Evolutionary conservation across 1,284 basidiomycete species (phyloP).

Genomic region (Peniophora sp.): DNA sequence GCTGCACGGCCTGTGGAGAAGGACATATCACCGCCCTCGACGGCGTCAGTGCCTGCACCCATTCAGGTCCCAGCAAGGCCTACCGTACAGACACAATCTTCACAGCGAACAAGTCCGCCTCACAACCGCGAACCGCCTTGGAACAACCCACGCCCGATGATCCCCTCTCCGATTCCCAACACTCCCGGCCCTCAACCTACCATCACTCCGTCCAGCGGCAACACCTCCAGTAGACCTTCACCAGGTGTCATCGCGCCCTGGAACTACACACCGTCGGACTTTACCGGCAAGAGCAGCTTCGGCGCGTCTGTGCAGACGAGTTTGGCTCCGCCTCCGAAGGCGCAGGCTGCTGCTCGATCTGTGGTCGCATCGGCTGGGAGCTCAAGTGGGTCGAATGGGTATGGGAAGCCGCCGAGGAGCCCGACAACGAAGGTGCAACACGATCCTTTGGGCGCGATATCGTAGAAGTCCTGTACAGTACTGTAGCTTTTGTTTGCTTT

Average conservation of each 20-base stretch:
- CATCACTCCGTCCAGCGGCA: slow-evolving; percentile 12
- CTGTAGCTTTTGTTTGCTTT: too few relatives aligned
- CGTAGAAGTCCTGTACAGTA: slow-evolving; percentile 3
- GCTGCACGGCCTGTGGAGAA: not conserved
- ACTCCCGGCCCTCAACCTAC: slow-evolving; percentile 6
- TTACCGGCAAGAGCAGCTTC: slow-evolving; percentile 25
- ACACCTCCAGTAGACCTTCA: slow-evolving; percentile 12
- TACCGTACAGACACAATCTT: not conserved
- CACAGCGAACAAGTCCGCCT: slow-evolving; percentile 1
- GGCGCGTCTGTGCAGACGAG: slow-evolving; percentile 11
- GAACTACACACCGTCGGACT: slow-evolving; percentile 47
- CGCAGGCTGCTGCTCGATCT: slow-evolving; percentile 9
- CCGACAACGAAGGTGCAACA: slow-evolving; percentile 21
- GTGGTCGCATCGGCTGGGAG: too few relatives aligned
- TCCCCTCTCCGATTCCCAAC: not conserved
- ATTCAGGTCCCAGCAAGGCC: not conserved
- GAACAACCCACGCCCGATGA: not conserved
- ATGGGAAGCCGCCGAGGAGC: too few relatives aligned
- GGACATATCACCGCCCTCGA: not conserved
- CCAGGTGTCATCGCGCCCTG: slow-evolving; percentile 32
- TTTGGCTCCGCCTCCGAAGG: slow-evolving; percentile 27
- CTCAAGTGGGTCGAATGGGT: too few relatives aligned
- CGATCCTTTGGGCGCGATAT: slow-evolving; percentile 59
- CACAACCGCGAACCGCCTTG: not conserved
- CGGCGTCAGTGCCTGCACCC: not conserved